phyloP scores from a whole-genome alignment of 2,329 filamentous ascomycete species.

The Aspergillus bombycis region DNA sequence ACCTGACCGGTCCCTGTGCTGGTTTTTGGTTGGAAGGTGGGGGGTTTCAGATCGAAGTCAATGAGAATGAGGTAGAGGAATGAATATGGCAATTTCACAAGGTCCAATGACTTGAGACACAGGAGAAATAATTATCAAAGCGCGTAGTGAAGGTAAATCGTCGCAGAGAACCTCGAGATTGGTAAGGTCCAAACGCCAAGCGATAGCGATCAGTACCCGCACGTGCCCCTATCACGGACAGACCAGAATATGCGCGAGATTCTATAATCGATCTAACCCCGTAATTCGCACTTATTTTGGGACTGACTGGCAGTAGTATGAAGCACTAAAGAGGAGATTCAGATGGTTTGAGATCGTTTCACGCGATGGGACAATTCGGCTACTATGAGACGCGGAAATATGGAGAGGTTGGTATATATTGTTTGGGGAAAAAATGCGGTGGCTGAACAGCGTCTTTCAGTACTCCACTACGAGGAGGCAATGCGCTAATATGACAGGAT shows the following conservation, averaged over 20 bases:
- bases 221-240: constrained; percentile 20
- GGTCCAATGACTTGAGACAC: not conserved
- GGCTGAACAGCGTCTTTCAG: constrained; percentile 33
- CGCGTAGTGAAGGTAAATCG: not conserved
- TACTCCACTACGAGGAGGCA: constrained; percentile 25
- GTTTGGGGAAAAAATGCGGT: constrained; percentile 32
- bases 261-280: not conserved
- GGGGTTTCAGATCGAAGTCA: not conserved
- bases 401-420: constrained; percentile 25
- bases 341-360: constrained; percentile 2
- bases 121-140: constrained; percentile 3
- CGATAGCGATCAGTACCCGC: constrained; percentile 19
- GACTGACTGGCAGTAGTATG: not conserved
- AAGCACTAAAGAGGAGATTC: not conserved
- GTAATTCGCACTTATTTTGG: not conserved
- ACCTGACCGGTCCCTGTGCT: not conserved
- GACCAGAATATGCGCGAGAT: constrained; percentile 8
- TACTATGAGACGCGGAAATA: constrained; percentile 13
- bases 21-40: not conserved
- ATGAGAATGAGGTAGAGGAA: not conserved
- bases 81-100: not conserved
- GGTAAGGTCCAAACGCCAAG: constrained; percentile 19
- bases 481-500: constrained; percentile 2
- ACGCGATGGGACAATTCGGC: not conserved
- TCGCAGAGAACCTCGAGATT: not conserved